Base-by-base conservation (phyloP, 768 basidiomycete species). In the Pulveroboletus sp. region DNA sequence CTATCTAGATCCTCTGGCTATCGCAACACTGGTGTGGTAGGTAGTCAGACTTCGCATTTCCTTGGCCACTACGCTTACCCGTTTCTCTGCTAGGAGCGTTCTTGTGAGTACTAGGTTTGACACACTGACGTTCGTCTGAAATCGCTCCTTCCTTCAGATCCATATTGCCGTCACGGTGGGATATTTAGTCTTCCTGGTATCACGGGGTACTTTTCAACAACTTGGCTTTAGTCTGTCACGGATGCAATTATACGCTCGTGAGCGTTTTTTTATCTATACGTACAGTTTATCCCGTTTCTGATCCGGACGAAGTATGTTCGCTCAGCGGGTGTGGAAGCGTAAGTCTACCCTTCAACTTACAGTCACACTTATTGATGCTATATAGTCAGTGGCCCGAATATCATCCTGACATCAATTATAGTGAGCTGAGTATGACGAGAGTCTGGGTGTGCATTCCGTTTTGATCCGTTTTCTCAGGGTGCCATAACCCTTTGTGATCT, bases 81-180 rank as follows among this genome's bases (percentile, higher is more conserved):
- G 9, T 26, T 7, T 0, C 40, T n/a, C 37, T 11, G 15, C 27
- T 49, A 80, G 79, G 80, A 81, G 79, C 53, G 60, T 80, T 17
- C 64, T 78, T n/a, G 80, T 81, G 56, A 63, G 79, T 60, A 31
- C 10, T 27, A 38, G 21, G 6, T 28, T 40, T 43, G 8, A 31
- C 39, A 14, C 18, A 44, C 7, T 46, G 11, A 14, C 12, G 1
- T 12, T 6, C 9, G 14, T 40, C 32, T 51, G 7, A 47, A 41
- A 33, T 6, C 2, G 2, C 14, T 31, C 12, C 39, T 35, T 26
- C n/a, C 30, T 8, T 30, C 30, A 83, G 80, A 61, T 76, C 17
- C 79, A 82, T 62, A 76, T 81, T 11, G 67, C 73, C 0, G 67
- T 76, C 9, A 83, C 81, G 31, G 80, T 81, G 53, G 64, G 76